These are phyloP conservation scores for Termitomyces sp. DNA, from an alignment of 768 basidiomycete genomes.

Conservation along the genomic window DNA sequence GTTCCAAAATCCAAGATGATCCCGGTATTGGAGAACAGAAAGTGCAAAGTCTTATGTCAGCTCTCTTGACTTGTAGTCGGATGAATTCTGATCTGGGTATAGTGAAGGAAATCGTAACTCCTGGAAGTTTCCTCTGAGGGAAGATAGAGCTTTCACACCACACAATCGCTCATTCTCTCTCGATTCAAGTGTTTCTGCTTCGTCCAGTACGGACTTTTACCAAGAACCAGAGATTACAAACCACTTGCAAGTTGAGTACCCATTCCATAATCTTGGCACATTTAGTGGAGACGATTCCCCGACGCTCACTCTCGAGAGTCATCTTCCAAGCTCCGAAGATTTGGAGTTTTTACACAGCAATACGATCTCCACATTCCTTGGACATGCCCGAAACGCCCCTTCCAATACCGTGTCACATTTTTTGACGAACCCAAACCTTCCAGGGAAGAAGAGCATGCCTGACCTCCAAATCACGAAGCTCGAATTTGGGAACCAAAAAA, in stretches of 20 bases:
- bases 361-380: constrained; percentile 10
- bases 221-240: constrained; percentile 19
- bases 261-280: constrained; percentile 38
- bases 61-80: constrained; percentile 5
- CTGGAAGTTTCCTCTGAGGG: constrained; percentile 35
- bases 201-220: constrained; percentile 37
- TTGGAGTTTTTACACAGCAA: constrained; percentile 46
- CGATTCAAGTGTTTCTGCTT: constrained; percentile 51
- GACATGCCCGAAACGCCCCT: constrained; percentile 44
- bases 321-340: constrained; percentile 53
- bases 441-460: constrained; percentile 79
- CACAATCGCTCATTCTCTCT: constrained; percentile 58
- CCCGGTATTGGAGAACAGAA: constrained; percentile 43
- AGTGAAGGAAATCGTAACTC: constrained; percentile 37
- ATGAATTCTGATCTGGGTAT: constrained; percentile 5
- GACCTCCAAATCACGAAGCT: constrained; percentile 61
- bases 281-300: constrained; percentile 38
- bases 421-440: constrained; percentile 31
- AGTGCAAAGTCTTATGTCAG: constrained; percentile 36
- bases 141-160: constrained; percentile 32
- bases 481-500: constrained; percentile 23
- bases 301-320: constrained; percentile 46
- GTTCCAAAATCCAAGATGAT: constrained; percentile 39
- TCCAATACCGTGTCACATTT: constrained; percentile 34
- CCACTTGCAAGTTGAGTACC: constrained; percentile 26